Conservation (phyloP, 306 rosid genomes). For the Urtica urens region DNA sequence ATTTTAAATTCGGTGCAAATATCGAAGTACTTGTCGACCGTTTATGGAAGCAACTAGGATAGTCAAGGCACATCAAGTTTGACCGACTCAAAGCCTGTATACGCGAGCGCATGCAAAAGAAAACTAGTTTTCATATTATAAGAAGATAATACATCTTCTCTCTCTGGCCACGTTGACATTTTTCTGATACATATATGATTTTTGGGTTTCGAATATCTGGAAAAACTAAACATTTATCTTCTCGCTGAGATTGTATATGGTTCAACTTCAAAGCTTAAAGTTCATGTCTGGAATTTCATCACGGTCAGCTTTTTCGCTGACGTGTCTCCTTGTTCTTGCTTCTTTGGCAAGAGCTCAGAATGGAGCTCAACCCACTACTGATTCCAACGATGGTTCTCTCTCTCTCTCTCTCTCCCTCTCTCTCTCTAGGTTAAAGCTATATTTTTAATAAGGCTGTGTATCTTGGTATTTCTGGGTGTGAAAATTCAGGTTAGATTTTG, state of each 20-base stretch:
- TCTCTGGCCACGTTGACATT: too few relatives aligned
- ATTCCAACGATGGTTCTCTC: constrained; percentile 47
- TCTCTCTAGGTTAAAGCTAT: neutral
- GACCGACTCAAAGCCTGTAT: too few relatives aligned
- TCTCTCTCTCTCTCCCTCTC: constrained; percentile 4
- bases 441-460: neutral
- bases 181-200: too few relatives aligned
- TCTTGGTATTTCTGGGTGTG: neutral
- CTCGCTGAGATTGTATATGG: neutral
- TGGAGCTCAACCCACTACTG: constrained; percentile 33
- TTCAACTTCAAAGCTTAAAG: neutral
- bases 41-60: too few relatives aligned
- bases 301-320: neutral
- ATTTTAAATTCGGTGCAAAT: too few relatives aligned
- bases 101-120: too few relatives aligned
- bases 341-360: constrained; percentile 23
- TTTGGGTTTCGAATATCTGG: too few relatives aligned
- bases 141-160: too few relatives aligned
- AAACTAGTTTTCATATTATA: too few relatives aligned
- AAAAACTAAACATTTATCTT: too few relatives aligned
- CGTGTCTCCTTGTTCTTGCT: constrained; percentile 14
- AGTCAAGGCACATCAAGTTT: too few relatives aligned
- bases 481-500: neutral
- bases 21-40: too few relatives aligned
- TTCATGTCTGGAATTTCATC: constrained; percentile 13